phyloP scores from a whole-genome alignment of 345 rosid species.

The Microcos paniculata region DNA sequence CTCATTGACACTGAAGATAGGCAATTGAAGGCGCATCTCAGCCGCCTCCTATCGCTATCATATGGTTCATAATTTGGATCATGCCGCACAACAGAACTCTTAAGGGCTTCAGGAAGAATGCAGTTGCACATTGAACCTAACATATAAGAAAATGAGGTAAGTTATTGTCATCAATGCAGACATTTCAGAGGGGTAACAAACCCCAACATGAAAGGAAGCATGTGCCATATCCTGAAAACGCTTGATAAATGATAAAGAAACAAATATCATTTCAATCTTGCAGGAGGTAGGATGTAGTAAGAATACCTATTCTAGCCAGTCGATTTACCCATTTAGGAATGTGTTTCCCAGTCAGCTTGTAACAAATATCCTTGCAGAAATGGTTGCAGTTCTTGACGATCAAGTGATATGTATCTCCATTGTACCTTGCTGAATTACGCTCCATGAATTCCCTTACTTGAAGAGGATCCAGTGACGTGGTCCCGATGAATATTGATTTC shows the following conservation, averaged over 20 bases:
- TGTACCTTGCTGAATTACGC: slow-evolving; percentile 61
- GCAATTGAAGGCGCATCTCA: slow-evolving; percentile 60
- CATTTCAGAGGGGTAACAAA: slow-evolving; percentile 17
- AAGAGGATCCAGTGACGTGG: slow-evolving; percentile 72
- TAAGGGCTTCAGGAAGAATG: slow-evolving; percentile 81
- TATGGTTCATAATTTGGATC: slow-evolving; percentile 55
- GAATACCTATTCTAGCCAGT: slow-evolving; percentile 78
- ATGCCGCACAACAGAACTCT: slow-evolving; percentile 54
- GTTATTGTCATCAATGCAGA: slow-evolving; percentile 15
- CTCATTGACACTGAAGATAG: slow-evolving; percentile 81
- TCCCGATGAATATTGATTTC: slow-evolving; percentile 85
- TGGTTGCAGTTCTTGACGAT: slow-evolving; percentile 93
- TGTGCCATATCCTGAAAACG: not conserved
- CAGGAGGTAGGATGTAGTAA: not conserved
- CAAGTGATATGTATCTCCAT: slow-evolving; percentile 88
- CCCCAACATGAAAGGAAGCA: slow-evolving; percentile 16
- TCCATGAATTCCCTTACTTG: slow-evolving; percentile 94
- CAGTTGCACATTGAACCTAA: slow-evolving; percentile 92
- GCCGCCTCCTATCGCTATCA: slow-evolving; percentile 72
- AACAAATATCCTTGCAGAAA: slow-evolving; percentile 76
- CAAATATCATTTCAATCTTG: not conserved
- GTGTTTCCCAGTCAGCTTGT: slow-evolving; percentile 67
- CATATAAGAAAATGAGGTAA: slow-evolving; percentile 11
- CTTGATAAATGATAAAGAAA: not conserved
- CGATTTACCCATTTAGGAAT: slow-evolving; percentile 97